Evolutionary conservation across 176 grass and related monocot genomes (phyloP).

Genomic region (Guadua angustifolia): DNA sequence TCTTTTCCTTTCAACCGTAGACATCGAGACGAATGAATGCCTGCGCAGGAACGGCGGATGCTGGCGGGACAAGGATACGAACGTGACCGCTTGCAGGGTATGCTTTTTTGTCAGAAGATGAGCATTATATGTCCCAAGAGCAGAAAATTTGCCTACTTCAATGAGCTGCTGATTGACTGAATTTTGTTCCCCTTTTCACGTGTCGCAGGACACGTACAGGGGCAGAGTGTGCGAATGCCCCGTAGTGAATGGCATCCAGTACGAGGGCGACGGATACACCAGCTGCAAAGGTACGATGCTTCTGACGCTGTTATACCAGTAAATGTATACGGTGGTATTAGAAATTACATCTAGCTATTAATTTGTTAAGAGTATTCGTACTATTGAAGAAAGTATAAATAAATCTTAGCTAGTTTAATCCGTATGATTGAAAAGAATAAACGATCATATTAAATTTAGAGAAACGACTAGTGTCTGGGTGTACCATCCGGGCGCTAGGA

Average conservation of each 20-base stretch:
- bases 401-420: too few species aligned
- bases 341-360: too few species aligned
- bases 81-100: slow-evolving; percentile 90
- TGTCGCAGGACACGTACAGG: slow-evolving; percentile 81
- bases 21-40: slow-evolving; percentile 90
- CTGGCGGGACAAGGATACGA: slow-evolving; percentile 65
- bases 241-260: slow-evolving; percentile 66
- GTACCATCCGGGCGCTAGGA: too few species aligned
- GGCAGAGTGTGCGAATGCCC: slow-evolving; percentile 92
- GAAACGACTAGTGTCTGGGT: too few species aligned
- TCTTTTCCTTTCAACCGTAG: slow-evolving; percentile 26
- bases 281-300: slow-evolving; percentile 54
- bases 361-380: too few species aligned
- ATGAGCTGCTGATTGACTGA: not conserved
- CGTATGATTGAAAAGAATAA: too few species aligned
- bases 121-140: too few species aligned
- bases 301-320: not conserved
- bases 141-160: not conserved
- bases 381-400: too few species aligned
- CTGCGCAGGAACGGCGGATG: slow-evolving; percentile 79
- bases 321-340: too few species aligned
- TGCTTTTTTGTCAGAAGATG: not conserved
- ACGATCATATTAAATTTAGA: too few species aligned
- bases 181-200: not conserved
- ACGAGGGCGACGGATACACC: slow-evolving; percentile 80